Evolutionary conservation across 202 grass and related monocot genomes (phyloP), one percentile per base, ranked within the genome.

Genomic region (Sporobolus alterniflorus): DNA sequence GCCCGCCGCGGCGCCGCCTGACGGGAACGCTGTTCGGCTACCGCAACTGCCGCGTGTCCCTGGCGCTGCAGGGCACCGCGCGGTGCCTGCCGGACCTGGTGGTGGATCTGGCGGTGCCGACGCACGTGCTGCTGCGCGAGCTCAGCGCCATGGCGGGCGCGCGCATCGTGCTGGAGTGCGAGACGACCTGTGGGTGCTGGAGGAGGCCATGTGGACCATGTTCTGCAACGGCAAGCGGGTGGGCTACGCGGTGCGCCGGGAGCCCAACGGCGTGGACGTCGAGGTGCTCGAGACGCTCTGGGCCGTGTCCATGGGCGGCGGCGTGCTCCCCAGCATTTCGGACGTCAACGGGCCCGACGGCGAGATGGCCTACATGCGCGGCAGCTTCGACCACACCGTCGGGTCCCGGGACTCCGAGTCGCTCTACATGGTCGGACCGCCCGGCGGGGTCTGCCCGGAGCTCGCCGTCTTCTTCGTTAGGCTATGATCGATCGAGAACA

Each of bases 381-480:
- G 89, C 0, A 60, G 70, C 76, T 94, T 94, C 73, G 92, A 94
- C 48, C 86, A 91, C 62, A 50, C 84, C 47, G 25, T 94, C 16
- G 86, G 84, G 0, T 91, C 86, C 11, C 2, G 34, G 46, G 86
- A 94, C 48, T 91, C 92, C 7, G 89, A 94, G 71, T 91, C 89
- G 24, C 69, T 94, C 13, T 89, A 94, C 86, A 91, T 91, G 89
- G 59, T 87, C 22, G 79, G 81, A 4, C 89, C 89, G 63, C 86
- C 84, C 13, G 80, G 84, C 26, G 77, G 69, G 9, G 84, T 85
- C 47, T 83, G 86, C 54, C 86, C 89, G 29, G 92, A 94, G 67
- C 73, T 94, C 62, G 90, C 73, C 81, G 69, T 94, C 62, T 94
- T 94, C 83, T 94, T 94, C 76, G 81, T 94, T 64, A 85, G 89